phyloP scores from a whole-genome alignment of 1,139 yeast species.

The Blastobotrys indianensis region DNA sequence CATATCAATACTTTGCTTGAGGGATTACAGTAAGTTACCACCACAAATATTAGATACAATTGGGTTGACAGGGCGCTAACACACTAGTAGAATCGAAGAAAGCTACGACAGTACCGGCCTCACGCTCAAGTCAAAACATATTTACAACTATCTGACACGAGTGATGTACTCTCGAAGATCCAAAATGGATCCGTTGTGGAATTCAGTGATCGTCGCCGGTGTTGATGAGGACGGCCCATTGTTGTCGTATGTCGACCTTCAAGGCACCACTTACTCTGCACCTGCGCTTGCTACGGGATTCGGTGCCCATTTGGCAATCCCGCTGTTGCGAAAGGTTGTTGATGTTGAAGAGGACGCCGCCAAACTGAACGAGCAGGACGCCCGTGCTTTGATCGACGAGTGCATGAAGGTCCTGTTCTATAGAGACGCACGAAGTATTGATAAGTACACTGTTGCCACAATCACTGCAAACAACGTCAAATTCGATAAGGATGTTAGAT shows the following conservation, averaged over 20 bases:
- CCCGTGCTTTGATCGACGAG: constrained; percentile 66
- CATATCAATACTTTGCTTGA: constrained; percentile 69
- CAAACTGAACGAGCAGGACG: constrained; percentile 66
- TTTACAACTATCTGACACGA: constrained; percentile 80
- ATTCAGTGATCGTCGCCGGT: constrained; percentile 88
- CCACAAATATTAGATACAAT: too few relatives aligned
- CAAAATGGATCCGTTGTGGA: constrained; percentile 96
- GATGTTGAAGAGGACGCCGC: constrained; percentile 70
- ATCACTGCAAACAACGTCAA: constrained; percentile 53
- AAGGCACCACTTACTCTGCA: constrained; percentile 86
- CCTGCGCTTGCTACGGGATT: constrained; percentile 95
- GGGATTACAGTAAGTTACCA: constrained; percentile 53
- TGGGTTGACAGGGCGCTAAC: constrained; percentile 13
- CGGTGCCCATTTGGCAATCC: constrained; percentile 92
- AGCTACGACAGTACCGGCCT: constrained; percentile 79
- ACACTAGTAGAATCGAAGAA: constrained; percentile 47
- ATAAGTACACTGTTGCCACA: constrained; percentile 79
- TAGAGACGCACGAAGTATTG: constrained; percentile 92
- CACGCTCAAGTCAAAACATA: constrained; percentile 72
- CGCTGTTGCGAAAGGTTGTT: constrained; percentile 77
- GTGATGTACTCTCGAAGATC: constrained; percentile 83
- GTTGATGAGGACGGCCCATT: constrained; percentile 58
- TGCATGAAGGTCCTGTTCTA: constrained; percentile 93
- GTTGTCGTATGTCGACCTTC: constrained; percentile 78
- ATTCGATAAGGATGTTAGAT: constrained; percentile 58